Evolutionary conservation across 306 rosid genomes (phyloP), one percentile per base, ranked within the genome.

Genomic region (Lathyrus oleraceus): DNA sequence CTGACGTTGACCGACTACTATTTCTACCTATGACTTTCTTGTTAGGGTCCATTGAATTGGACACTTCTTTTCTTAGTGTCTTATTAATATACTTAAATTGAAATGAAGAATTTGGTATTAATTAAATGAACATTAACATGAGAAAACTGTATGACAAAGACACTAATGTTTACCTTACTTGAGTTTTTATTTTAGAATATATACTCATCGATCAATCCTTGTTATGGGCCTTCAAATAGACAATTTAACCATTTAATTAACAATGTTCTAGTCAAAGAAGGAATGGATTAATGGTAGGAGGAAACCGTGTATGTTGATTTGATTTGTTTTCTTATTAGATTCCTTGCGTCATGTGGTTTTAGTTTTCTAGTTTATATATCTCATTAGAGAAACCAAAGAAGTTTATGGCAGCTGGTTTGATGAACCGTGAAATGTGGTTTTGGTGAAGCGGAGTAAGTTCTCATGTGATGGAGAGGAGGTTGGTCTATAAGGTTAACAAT

Each of bases 171-270:
- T 30, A 30, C 13, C 19, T 5, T 30, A 11, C 35, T 59, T 44
- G 47, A 44, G 13, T 19, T 28, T 61, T 19, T 35, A 48, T 72
- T 62, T 35, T 35, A 20, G 10, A 21, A 20, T 20, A 11, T 48
- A 36, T 48, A 61, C 25, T 47, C 3, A 61, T 35, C n/a, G 0
- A 45, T 30, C 8, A 60, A n/a, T 23, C 63, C 40, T 72, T 49
- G 44, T 61, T 21, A 10, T 39, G 15, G 40, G 61, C 44, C 44
- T 6, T 23, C 32, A 47, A 30, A 20, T 36, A 23, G 28, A 13
- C 19, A 53, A 35, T 25, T 52, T 35, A 62, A 36, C 53, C 53
- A 59, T 21, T 72, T 48, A 48, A 53, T 19, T 74, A 20, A 56
- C 8, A 52, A 17, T 27, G 44, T 19, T 65, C n/a, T 56, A 8